These are phyloP conservation scores for Nitzschia sp. DNA, from an alignment of 108 stramenopile species.

Conservation along the genomic window DNA sequence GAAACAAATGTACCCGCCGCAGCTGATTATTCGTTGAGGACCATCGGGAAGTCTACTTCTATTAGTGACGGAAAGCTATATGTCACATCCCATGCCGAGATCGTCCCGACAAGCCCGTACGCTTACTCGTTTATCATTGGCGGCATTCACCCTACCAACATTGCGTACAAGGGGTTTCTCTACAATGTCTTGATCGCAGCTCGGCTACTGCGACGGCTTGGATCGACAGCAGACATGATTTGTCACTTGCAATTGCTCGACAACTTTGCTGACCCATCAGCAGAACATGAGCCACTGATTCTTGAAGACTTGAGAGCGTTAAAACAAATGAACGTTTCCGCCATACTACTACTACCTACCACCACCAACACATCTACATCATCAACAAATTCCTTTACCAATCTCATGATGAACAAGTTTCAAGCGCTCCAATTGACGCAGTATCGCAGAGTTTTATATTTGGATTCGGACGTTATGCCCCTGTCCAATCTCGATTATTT, in stretches of 20 bases:
- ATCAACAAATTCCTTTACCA: constrained; percentile 9
- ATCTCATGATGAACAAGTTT: constrained; percentile 35
- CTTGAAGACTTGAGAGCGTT: background rate
- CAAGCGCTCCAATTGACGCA: constrained; percentile 37
- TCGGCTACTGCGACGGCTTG: background rate
- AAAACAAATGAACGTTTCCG: background rate
- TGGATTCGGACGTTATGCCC: constrained; percentile 58
- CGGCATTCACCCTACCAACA: background rate
- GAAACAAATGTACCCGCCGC: too few species aligned
- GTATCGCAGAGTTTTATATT: constrained; percentile 48
- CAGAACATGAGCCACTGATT: background rate
- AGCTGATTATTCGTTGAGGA: too few species aligned
- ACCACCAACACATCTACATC: background rate
- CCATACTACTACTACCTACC: constrained; percentile 5
- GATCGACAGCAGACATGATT: background rate
- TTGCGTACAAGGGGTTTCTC: constrained; percentile 4
- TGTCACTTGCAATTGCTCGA: background rate
- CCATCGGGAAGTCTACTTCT: too few species aligned
- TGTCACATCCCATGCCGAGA: too few species aligned
- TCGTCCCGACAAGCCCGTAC: background rate
- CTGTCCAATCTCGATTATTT: constrained; percentile 49
- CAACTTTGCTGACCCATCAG: background rate
- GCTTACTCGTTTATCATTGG: background rate
- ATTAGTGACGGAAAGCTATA: too few species aligned
- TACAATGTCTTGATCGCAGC: background rate